A percentile compares a stretch with the other conserved stretches of the same genome.
Evolutionary conservation across 148 eudicot species (phyloP).

Genomic region (Rhododendron griersonianum): DNA sequence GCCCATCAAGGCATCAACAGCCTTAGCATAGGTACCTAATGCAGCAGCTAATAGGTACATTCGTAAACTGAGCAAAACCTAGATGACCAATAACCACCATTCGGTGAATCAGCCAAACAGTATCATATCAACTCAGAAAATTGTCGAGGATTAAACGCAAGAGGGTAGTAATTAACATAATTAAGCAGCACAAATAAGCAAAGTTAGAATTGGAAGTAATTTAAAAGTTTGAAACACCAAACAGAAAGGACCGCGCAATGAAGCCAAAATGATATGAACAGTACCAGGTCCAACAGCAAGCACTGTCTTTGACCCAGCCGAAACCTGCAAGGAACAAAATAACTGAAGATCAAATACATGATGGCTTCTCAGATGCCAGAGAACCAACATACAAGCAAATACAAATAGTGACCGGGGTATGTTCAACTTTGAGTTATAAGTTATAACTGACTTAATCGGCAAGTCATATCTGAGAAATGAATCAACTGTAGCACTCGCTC

Average conservation of each 20-base stretch:
- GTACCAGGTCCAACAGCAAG: constrained; percentile 95
- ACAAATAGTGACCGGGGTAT: background rate
- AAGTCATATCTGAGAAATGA: background rate
- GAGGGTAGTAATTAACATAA: background rate
- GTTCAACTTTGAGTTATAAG: background rate
- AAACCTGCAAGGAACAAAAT: constrained; percentile 43
- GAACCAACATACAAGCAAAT: background rate
- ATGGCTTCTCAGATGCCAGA: background rate
- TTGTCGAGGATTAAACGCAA: background rate
- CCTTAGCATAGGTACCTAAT: background rate
- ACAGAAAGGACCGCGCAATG: background rate
- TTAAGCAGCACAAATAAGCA: background rate
- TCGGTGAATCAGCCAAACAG: background rate
- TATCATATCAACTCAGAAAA: background rate
- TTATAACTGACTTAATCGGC: background rate
- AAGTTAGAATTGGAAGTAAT: background rate
- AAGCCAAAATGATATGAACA: constrained; percentile 17
- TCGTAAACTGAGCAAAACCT: background rate
- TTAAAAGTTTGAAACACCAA: background rate
- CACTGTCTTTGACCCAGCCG: constrained; percentile 88
- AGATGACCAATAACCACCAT: background rate
- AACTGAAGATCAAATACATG: background rate
- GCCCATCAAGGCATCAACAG: background rate
- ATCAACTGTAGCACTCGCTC: background rate
- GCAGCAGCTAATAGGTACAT: background rate